Evolutionary conservation across 768 basidiomycete species (phyloP).

Genomic region (Lentinula edodes): DNA sequence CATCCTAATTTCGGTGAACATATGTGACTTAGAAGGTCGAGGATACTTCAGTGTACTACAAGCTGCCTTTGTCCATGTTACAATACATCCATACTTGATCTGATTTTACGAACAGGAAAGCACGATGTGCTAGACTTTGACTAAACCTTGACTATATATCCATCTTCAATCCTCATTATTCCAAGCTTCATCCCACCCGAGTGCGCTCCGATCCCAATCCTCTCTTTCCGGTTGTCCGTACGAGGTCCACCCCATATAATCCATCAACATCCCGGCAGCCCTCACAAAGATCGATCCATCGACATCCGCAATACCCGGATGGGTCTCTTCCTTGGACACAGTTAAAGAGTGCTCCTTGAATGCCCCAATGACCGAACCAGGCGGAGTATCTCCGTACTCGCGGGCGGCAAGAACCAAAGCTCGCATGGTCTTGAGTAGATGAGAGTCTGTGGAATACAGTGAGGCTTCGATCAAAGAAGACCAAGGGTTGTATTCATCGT

Average conservation of each 20-base stretch:
- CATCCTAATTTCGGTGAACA: too few relatives aligned
- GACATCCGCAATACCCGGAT: constrained; percentile 32
- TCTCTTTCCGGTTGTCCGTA: constrained; percentile 41
- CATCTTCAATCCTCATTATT: constrained; percentile 22
- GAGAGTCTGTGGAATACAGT: constrained; percentile 46
- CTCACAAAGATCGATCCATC: constrained; percentile 57
- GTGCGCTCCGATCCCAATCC: constrained; percentile 49
- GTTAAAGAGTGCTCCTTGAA: constrained; percentile 14
- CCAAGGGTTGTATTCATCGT: constrained; percentile 46
- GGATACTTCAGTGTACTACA: too few relatives aligned
- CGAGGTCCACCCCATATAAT: constrained; percentile 50
- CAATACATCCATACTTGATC: too few relatives aligned
- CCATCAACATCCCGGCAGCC: constrained; percentile 51
- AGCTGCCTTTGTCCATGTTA: too few relatives aligned
- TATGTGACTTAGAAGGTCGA: too few relatives aligned
- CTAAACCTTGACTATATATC: too few relatives aligned
- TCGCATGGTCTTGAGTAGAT: constrained; percentile 46
- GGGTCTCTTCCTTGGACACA: constrained; percentile 33
- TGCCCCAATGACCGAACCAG: constrained; percentile 37
- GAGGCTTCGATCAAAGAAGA: constrained; percentile 38
- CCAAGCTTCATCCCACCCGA: constrained; percentile 63
- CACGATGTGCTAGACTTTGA: too few relatives aligned
- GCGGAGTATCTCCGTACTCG: constrained; percentile 36
- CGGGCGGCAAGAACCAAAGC: constrained; percentile 41
- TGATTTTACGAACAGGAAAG: too few relatives aligned